Evolutionary conservation across 2,329 filamentous ascomycete genomes (phyloP).

Genomic region (Periconia sp.): DNA sequence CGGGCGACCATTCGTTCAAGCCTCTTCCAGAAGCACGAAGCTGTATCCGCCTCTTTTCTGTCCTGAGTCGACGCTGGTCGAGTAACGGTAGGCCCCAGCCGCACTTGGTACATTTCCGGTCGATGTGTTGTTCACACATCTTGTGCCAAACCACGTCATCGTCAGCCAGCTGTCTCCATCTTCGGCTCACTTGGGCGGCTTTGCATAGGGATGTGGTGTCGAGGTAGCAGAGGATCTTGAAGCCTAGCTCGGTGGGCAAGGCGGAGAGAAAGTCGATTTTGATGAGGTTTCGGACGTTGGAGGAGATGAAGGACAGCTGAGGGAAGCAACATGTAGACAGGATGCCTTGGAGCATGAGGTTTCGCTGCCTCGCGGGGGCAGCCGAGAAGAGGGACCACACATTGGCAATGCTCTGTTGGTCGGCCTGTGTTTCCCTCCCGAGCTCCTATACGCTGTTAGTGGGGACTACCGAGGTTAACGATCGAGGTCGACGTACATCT

Average conservation of each 20-base stretch:
- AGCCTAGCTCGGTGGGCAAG: conserved; percentile 86
- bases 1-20: conserved; percentile 60
- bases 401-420: conserved; percentile 95
- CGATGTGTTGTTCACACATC: conserved; percentile 98
- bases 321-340: conserved; percentile 97
- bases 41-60: conserved; percentile 85
- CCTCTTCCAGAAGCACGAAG: conserved; percentile 67
- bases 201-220: conserved; percentile 96
- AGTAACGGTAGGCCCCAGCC: conserved; percentile 92
- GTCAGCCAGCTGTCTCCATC: conserved; percentile 90
- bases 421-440: conserved; percentile 77
- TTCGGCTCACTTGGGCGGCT: conserved; percentile 88
- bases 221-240: conserved; percentile 90
- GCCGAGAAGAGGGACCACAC: conserved; percentile 98
- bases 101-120: conserved; percentile 91
- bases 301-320: conserved; percentile 90
- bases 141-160: conserved; percentile 97
- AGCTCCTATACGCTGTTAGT: conserved; percentile 67
- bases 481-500: conserved; percentile 62
- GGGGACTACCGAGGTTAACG: conserved; percentile 4
- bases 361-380: conserved; percentile 89
- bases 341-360: conserved; percentile 95
- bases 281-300: conserved; percentile 89
- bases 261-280: conserved; percentile 96
- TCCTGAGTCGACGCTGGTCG: conserved; percentile 84